Evolutionary conservation across 352 stramenopile species (phyloP), one percentile per base, ranked within the genome.

Genomic region (Globisporangium irregulare): DNA sequence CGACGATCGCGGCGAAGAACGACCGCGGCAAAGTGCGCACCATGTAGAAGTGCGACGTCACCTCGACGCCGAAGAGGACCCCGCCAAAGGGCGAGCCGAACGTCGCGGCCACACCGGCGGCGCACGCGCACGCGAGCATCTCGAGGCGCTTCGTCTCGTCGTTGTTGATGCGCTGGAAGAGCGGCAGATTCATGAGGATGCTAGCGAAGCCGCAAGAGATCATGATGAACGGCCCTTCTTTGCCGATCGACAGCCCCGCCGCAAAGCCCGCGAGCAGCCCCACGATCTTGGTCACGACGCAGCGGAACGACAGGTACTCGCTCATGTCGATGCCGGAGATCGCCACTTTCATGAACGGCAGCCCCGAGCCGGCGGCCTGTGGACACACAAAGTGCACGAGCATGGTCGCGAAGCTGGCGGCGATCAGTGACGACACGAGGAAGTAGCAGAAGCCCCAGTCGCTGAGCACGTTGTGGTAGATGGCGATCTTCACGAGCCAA

Each of bases 211-310:
- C 84, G 62, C 84, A 93, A 10, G 86, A 89, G 67, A 95, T 95
- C 84, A 94, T 93, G 65, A 97, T 92, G 70, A 94, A 95, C 24
- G 89, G 86, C 0, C 89, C 89, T 77, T 96, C 89, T 72, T 93
- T 92, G 48, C 88, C 88, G 64, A 96, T 91, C 22, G 83, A 92
- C 1, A 96, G 68, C 0, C 85, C 87, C 10, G 84, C 87, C 0
- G 77, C 74, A 32, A 89, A 80, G 14, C 77, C 80, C n/a, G 76
- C 74, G 46, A 93, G 73, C 5, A 93, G 66, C 5, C 87, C 87
- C 12, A 89, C 73, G 59, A 91, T 87, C 68, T 94, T 94, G 24
- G 80, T 87, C 62, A 89, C 77, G 29, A 93, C 75, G 53, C 84
- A 92, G 9, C 78, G 79, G 24, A 90, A 69, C 10, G 84, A 91